phyloP scores from a whole-genome alignment of 1,139 yeast genomes.

The Candida sp. region DNA sequence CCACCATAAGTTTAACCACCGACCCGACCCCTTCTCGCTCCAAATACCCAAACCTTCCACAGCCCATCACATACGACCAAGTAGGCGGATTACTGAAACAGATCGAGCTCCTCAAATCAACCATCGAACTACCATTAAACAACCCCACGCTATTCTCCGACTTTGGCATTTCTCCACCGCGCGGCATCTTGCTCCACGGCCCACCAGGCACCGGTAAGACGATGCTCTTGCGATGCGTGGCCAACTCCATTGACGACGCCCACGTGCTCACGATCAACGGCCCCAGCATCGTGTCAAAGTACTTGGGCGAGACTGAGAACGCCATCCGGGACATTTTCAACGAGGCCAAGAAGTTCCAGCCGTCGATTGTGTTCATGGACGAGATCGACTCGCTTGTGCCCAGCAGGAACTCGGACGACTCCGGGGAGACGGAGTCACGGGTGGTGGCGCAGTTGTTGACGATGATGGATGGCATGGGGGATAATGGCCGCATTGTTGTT shows the following conservation, averaged over 20 bases:
- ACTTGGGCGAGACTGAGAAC: slow-evolving; percentile 92
- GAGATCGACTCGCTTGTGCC: slow-evolving; percentile 95
- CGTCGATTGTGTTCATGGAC: slow-evolving; percentile 86
- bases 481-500: slow-evolving; percentile 69
- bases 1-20: slow-evolving; percentile 23
- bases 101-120: slow-evolving; percentile 61
- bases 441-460: slow-evolving; percentile 89
- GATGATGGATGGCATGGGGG: slow-evolving; percentile 89
- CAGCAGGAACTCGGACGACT: slow-evolving; percentile 76
- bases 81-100: slow-evolving; percentile 84
- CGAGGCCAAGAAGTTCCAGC: slow-evolving; percentile 87
- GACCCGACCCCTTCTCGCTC: slow-evolving; percentile 19
- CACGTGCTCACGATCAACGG: slow-evolving; percentile 89
- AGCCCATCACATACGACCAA: slow-evolving; percentile 44
- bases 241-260: slow-evolving; percentile 63
- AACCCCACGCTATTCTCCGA: slow-evolving; percentile 78
- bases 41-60: slow-evolving; percentile 47
- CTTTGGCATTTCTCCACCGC: slow-evolving; percentile 90
- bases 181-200: slow-evolving; percentile 91
- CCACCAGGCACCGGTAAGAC: slow-evolving; percentile 99
- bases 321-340: slow-evolving; percentile 79
- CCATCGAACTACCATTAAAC: slow-evolving; percentile 81
- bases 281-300: slow-evolving; percentile 90
- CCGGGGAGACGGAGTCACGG: slow-evolving; percentile 88
- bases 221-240: slow-evolving; percentile 82